Evolutionary conservation across 257 asterid species (phyloP), one percentile per base, ranked within the genome.

Genomic region (Solanum sitiens): DNA sequence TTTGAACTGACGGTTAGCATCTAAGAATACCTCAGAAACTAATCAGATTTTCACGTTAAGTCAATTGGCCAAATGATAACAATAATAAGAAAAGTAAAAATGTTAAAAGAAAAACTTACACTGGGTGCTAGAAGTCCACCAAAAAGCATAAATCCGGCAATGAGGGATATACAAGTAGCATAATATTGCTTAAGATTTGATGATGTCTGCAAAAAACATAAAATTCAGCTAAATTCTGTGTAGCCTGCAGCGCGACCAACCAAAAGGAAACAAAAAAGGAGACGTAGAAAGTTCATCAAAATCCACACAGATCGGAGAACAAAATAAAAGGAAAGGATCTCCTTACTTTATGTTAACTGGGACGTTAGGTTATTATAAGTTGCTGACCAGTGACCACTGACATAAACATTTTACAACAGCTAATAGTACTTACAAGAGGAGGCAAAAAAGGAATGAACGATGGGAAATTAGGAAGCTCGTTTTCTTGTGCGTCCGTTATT

Each of bases 401-500:
- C 8, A 47, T 80, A 67, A 67, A 88, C 84, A 13, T 35, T 75
- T 20, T 32, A 50, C 85, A 79, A 65, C 18, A 37, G 35, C 71
- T 8, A 21, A n/a, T 71, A 86, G 12, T 72, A 72, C 92, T 90
- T 92, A 97, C 98, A 94, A 97, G 56, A 84, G 99, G 99, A 76
- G 99, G 99, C 93, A 97, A 91, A 92, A 97, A 97, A 2, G 99
- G 99, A 88, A 97, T 97, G 88, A 95, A 97, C 5, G 99, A 97
- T 71, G 98, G 99, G 89, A 94, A 97, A 90, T 92, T 89, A 56
- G 98, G 98, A 90, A 97, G 96, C 88, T 97, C 99, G 84, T 93
- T 94, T 87, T 94, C 98, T 87, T 91, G 94, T 74, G 91, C 93
- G 12, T 97, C 98, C 65, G 90, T 92, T 72, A 50, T 71, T 70